Percentiles rank a stretch among this genome's conserved stretches.
Conservation (phyloP, 78 protist genomes). For the Dictyostelium intermedium region DNA sequence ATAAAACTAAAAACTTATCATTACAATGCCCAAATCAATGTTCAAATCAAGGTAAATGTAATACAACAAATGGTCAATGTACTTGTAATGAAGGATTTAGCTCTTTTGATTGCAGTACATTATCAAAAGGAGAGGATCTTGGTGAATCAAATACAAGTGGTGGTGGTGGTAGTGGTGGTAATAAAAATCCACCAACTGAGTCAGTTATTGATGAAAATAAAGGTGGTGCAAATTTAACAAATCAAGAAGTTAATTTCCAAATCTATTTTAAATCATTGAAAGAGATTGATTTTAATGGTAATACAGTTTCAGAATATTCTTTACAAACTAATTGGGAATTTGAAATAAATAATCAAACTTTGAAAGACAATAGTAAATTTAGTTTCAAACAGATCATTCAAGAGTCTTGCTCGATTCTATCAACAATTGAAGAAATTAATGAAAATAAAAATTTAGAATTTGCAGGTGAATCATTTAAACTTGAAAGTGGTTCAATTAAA, state of each 20-base stretch:
- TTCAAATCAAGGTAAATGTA: not conserved
- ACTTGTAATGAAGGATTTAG: not conserved
- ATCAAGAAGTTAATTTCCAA: not conserved
- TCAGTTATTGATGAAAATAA: not conserved
- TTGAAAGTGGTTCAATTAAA: not conserved
- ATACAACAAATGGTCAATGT: not conserved
- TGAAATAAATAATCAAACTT: not conserved
- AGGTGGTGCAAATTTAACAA: not conserved
- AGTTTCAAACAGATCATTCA: not conserved
- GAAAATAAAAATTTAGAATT: not conserved
- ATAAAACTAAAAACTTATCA: not conserved
- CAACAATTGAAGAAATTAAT: not conserved
- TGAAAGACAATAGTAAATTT: not conserved
- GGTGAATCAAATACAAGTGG: not conserved
- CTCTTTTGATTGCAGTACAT: not conserved
- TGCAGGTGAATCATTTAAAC: not conserved
- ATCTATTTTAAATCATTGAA: not conserved
- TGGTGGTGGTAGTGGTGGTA: not conserved
- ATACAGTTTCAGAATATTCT: not conserved
- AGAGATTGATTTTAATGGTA: not conserved
- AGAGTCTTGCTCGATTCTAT: not conserved
- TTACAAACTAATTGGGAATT: not conserved
- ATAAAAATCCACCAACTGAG: not conserved
- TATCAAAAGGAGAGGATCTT: not conserved
- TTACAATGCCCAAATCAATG: slow-evolving; percentile 1